Percentiles rank a stretch among this genome's conserved stretches.
Evolutionary conservation across 2,329 filamentous ascomycete genomes (phyloP).

Genomic region (Cercospora sojina): DNA sequence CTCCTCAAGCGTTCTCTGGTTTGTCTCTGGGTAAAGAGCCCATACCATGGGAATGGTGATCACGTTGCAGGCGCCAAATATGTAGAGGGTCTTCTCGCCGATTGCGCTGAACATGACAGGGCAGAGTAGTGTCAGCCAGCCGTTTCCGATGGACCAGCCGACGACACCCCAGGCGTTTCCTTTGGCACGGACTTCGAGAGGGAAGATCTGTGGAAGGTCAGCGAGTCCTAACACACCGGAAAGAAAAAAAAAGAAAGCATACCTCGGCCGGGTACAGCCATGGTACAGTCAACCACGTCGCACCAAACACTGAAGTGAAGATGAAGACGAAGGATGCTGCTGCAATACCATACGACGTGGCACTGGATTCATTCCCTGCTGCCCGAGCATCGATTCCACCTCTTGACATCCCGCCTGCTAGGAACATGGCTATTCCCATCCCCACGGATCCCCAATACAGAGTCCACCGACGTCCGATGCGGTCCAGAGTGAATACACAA

Average conservation of each 20-base stretch:
- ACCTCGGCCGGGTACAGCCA: slow-evolving; percentile 43
- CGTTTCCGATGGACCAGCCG: slow-evolving; percentile 74
- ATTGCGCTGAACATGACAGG: slow-evolving; percentile 61
- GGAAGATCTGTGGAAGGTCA: slow-evolving; percentile 67
- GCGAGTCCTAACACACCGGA: slow-evolving; percentile 30
- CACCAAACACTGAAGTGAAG: slow-evolving; percentile 64
- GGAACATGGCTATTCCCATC: slow-evolving; percentile 38
- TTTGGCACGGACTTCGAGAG: slow-evolving; percentile 67
- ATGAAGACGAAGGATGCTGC: slow-evolving; percentile 71
- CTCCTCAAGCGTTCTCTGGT: slow-evolving; percentile 69
- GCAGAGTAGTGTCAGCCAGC: slow-evolving; percentile 51
- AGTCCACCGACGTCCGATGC: slow-evolving; percentile 38
- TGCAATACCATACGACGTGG: slow-evolving; percentile 43
- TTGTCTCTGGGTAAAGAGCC: slow-evolving; percentile 72
- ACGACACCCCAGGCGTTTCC: slow-evolving; percentile 75
- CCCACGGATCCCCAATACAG: slow-evolving; percentile 40
- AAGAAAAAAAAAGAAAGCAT: not conserved
- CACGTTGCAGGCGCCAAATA: slow-evolving; percentile 68
- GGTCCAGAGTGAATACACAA: slow-evolving; percentile 40
- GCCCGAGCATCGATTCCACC: slow-evolving; percentile 32
- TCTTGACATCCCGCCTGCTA: slow-evolving; percentile 37
- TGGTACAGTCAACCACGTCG: slow-evolving; percentile 60
- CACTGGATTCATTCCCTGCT: slow-evolving; percentile 26
- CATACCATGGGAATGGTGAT: slow-evolving; percentile 68
- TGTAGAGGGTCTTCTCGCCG: slow-evolving; percentile 69